A percentile compares a stretch with the other conserved stretches of the same genome.
phyloP scores from a whole-genome alignment of 2,329 filamentous ascomycete genomes.

The Knoxdaviesia proteae region DNA sequence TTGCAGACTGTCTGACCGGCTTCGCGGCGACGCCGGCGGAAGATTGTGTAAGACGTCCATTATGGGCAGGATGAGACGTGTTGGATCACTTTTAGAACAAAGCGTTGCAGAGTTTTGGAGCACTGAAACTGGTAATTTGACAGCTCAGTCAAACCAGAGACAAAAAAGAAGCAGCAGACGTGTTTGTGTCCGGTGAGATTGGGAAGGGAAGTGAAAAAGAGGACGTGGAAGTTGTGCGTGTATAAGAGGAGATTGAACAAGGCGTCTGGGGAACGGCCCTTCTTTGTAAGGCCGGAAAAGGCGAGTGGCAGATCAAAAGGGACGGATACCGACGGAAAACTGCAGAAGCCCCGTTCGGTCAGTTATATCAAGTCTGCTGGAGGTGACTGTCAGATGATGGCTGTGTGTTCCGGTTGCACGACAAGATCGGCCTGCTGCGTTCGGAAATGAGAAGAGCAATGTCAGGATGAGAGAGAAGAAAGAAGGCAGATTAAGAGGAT shows the following conservation, averaged over 20 bases:
- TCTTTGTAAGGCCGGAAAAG: too few relatives aligned
- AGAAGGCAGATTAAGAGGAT: background rate
- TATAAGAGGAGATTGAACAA: too few relatives aligned
- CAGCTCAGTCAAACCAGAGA: background rate
- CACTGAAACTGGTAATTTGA: background rate
- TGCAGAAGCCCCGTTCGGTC: too few relatives aligned
- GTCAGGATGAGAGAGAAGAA: too few relatives aligned
- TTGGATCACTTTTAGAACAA: background rate
- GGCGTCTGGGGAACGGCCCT: too few relatives aligned
- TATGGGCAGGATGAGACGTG: background rate
- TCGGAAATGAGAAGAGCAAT: background rate
- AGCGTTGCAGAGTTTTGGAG: background rate
- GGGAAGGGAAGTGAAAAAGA: too few relatives aligned
- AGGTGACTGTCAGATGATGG: background rate
- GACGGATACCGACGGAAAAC: too few relatives aligned
- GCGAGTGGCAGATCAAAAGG: too few relatives aligned
- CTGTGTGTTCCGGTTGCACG: background rate
- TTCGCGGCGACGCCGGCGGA: background rate
- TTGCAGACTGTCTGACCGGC: slow-evolving; percentile 2
- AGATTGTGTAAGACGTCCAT: background rate
- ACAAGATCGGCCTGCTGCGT: background rate
- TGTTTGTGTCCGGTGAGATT: background rate
- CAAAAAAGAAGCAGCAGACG: background rate
- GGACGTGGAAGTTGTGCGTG: too few relatives aligned
- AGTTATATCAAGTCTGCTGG: too few relatives aligned